Base-by-base conservation (phyloP, 495 filamentous ascomycete species). In the Acidomyces sp. region DNA sequence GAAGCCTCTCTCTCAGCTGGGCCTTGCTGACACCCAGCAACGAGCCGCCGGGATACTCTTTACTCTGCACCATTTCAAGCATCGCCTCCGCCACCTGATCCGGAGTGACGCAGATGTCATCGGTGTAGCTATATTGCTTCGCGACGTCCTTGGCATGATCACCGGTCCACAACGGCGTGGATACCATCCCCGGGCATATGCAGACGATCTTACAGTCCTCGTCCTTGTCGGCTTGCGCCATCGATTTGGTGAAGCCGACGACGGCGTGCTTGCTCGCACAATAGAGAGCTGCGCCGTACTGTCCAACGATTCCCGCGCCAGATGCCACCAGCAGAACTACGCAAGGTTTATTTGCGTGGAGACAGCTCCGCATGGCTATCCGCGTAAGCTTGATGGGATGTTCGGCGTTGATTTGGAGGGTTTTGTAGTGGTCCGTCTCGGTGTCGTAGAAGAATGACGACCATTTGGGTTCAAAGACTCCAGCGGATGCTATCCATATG, bases 141-240 rank as follows among this genome's bases (percentile, higher is more conserved):
- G 39, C 46, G 17, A 34, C 29, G 21, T 41, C 34, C 39, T 51
- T 82, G 51, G 79, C 75, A 9, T 71, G 71, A 44, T 77, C 61
- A 1, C 80, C 74, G 0, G 71, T 75, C 77, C 76, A 83, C 1
- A 83, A 52, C 19, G 78, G 60, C 22, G 77, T 81, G 46, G 71
- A 72, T 43, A 80, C 73, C 2, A 78, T 55, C 0, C 52, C 57
- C n/a, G 52, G 55, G 24, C 49, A 52, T n/a, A 60, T 53, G 16
- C 51, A 46, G 11, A 53, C 54, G 26, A 61, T 30, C 23, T 53
- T 57, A 39, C 55, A 46, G 6, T 52, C 48, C 30, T 58, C 58
- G 33, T 55, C n/a, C 6, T 24, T n/a, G 18, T 65, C 55, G 2
- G 52, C 53, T 20, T 45, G 37, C 13, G 46, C 51, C 49, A 65